Evolutionary conservation across 2,329 filamentous ascomycete genomes (phyloP), one percentile per base, ranked within the genome.

Genomic region (Colletotrichum horii): DNA sequence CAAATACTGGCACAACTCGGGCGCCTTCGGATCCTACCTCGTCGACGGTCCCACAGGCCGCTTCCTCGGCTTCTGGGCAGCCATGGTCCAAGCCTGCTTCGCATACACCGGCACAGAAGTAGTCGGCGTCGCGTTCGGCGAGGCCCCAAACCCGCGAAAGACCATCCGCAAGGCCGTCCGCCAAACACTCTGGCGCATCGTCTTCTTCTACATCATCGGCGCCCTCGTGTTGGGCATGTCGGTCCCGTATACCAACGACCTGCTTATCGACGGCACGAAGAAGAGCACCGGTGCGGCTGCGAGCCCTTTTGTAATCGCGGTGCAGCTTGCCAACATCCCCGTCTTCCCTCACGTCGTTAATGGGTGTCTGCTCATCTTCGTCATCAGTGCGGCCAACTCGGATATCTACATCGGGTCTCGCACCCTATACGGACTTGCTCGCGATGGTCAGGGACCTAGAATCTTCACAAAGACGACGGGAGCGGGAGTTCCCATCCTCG

Each of bases 111-210:
- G 93, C 76, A 94, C 93, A 3, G 94, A 95, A 80, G 87, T 95
- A 60, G 92, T 95, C 66, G 94, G 94, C 84, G 93, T 96, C 19
- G 95, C 94, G 0, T 93, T 95, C 32, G 94, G 93, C 68, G 80
- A 82, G 66, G 77, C 80, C 1, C 78, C 75, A 1, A 80, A 80
- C 56, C 80, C 80, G 2, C 65, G 78, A 3, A 79, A 77, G 32
- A 80, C 73, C 4, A 79, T 82, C 6, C 77, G 79, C 11, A 67
- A 70, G 4, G 80, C 80, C 4, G 77, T 80, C 8, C 77, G 78
- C 32, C 79, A 80, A 52, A 81, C 78, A 0, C 77, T 81, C 24
- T 81, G 80, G 79, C 70, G 80, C 56, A 81, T 82, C 19, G 69
- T 74, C 3, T 30, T 74, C 2, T 30, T 82, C 62, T 82, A 82